A percentile compares a stretch with the other conserved stretches of the same genome.
Conservation (phyloP, 805 yeast genomes). For the Pichia nanzhaoensis region DNA sequence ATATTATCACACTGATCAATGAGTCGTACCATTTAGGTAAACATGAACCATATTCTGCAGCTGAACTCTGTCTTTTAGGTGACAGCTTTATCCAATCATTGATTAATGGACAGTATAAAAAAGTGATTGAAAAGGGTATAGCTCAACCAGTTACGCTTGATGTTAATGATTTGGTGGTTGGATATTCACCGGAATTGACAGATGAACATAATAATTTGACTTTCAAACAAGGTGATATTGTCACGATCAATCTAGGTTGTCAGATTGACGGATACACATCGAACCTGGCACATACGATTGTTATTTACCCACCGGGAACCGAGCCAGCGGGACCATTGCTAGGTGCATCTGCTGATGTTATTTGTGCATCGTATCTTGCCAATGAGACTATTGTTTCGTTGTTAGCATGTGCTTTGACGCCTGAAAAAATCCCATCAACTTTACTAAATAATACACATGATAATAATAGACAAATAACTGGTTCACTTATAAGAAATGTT, state of each 20-base stretch:
- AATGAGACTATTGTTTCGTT: conserved; percentile 77
- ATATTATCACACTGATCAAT: conserved; percentile 60
- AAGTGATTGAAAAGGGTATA: conserved; percentile 82
- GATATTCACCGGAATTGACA: conserved; percentile 83
- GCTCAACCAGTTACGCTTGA: conserved; percentile 88
- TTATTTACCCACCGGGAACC: conserved; percentile 63
- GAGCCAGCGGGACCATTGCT: conserved; percentile 69
- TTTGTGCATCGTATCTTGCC: conserved; percentile 85
- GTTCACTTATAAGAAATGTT: conserved; percentile 59
- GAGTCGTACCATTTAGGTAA: conserved; percentile 61
- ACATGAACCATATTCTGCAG: conserved; percentile 42
- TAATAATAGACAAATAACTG: conserved; percentile 47
- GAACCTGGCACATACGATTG: conserved; percentile 77
- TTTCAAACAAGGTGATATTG: conserved; percentile 73
- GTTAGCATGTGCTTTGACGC: conserved; percentile 64
- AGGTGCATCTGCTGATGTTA: conserved; percentile 83
- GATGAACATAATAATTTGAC: conserved; percentile 46
- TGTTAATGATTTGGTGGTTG: conserved; percentile 67
- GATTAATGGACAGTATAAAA: conserved; percentile 52
- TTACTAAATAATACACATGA: conserved; percentile 33
- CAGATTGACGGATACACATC: conserved; percentile 96
- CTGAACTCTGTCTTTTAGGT: conserved; percentile 75
- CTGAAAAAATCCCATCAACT: conserved; percentile 64
- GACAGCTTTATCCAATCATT: conserved; percentile 67
- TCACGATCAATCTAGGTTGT: conserved; percentile 78